Evolutionary conservation across 306 rosid genomes (phyloP), one percentile per base, ranked within the genome.

Genomic region (Fragaria iinumae): DNA sequence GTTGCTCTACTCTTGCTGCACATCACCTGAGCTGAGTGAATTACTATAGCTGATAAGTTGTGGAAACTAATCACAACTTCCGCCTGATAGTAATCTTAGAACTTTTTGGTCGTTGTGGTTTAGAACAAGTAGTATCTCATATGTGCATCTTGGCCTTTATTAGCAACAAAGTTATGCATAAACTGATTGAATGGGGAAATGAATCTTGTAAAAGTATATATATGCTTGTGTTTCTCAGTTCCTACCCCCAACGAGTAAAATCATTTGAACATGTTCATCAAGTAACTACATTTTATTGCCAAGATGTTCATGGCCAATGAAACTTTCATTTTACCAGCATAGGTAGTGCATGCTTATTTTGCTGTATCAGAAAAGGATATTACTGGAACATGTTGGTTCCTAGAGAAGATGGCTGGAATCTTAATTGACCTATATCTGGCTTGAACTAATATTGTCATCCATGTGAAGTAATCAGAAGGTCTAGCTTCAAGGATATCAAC

Each of bases 1-100:
- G 72, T 76, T 65, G 79, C 67, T 76, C 45, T 64, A 72, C n/a
- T 64, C 57, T 80, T 34, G 56, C 75, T 56, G 63, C 77, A 34
- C 23, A 80, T 39, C 25, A 14, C 41, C 11, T 56, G 66, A 21
- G 81, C 55, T 57, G 11, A 72, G 53, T 72, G 32, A n/a, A 45
- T 52, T 43, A 62, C 39, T 11, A 59, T 11, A 10, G 65, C 65
- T 13, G 17, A 23, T 23, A 11, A 0, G 0, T 9, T 21, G 64
- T 57, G 64, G 29, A 11, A 4, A 38, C 34, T 32, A 55, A 20
- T 17, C 23, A 57, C 4, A 21, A n/a, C 60, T 23, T 7, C 62
- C 11, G 2, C 64, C 8, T 48, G 44, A 27, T 71, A 34, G 38
- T 21, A 38, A 11, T 48, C 50, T 20, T 78, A 8, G 25, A 68